Base-by-base conservation (phyloP, 1,139 yeast species). In the Sugiyamaella sp. region DNA sequence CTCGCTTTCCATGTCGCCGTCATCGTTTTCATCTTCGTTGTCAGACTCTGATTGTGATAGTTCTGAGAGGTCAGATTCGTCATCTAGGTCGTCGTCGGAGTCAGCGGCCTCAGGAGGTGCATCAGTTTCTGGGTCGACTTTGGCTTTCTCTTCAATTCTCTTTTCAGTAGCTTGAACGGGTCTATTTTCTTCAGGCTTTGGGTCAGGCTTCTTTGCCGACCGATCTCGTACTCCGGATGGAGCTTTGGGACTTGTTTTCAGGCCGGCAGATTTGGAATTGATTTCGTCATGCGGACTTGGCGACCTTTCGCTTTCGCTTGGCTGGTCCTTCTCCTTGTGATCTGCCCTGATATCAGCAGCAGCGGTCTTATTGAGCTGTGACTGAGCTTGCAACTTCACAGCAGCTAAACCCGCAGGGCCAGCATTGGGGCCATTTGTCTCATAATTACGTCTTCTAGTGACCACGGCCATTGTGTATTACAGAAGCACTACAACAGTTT, bases 381-480 rank as follows among this genome's bases (percentile, higher is more conserved):
- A 10, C 5, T 5, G 29, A 25, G 29, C 10, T 10, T 5, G 29
- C 10, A 25, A 10, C 29, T 25, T 25, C 5, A 25, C 35, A n/a
- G n/a, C n/a, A n/a, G n/a, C n/a, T n/a, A n/a, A n/a, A n/a, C n/a
- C n/a, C n/a, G n/a, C n/a, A 29, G 35, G 35, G 14, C 35, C 35
- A 29, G 35, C n/a, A 12, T 29, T 29, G 8, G 35, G 35, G n/a
- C 35, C 35, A 29, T 29, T 29, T 29, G 35, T 45, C 24, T 49
- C 52, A 38, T 49, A 49, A 24, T 42, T 43, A 10, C 52, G 41
- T 20, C 52, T 42, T 41, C 52, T 33, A 16, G 52, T 49, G 17
- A 49, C 52, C 14, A 49, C 46, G 12, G 52, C 52, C 52, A 49
- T 49, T 29, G 14, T 29, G 35, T 29, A 8, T 10, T 29, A 29